Base-by-base conservation (phyloP, 139 green algal species). In the Micractinium sp. region DNA sequence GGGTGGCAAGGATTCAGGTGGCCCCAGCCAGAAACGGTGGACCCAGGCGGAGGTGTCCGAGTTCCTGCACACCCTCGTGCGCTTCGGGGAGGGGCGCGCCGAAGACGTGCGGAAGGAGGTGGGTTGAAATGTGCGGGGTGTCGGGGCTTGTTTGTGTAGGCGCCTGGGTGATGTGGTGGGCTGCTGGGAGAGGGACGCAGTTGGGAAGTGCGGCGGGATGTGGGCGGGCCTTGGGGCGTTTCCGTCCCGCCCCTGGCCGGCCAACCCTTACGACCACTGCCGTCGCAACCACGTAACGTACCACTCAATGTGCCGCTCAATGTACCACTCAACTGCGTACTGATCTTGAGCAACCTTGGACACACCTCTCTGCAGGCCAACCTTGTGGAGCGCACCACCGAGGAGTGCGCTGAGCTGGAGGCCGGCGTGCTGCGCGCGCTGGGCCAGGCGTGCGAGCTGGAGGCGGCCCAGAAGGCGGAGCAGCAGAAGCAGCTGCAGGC, bases 61-160 rank as follows among this genome's bases (percentile, higher is more conserved):
- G 29, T 74, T 96, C 75, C 91, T 94, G 89, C 90, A 93, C 63
- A 12, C 31, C 31, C 84, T 96, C 69, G 29, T 96, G 29, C 75
- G 39, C 2, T 82, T 96, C 19, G 95, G 94, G 0, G 56, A 85
- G 2, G 91, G 87, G 27, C 89, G 92, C 35, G 73, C 81, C 18
- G 81, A 25, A 1, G 89, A 90, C 63, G 90, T 92, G 66, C 53
- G 87, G 69, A 71, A 81, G 47, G 73, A 88, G 61, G 88, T 87
- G 29, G 36, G n/a, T n/a, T n/a, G n/a, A n/a, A 14, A 25, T 41
- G 69, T 29, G 29, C n/a, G n/a, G 73, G 73, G 13, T 0, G 7
- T 38, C 23, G n/a, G n/a, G 7, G n/a, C 0, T 22, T 3, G 23
- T 29, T 31, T 38, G 7, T 78, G 73, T 7, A 39, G 73, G 29